phyloP scores from a whole-genome alignment of 2,329 filamentous ascomycete species.

The Diaporthe capsici region DNA sequence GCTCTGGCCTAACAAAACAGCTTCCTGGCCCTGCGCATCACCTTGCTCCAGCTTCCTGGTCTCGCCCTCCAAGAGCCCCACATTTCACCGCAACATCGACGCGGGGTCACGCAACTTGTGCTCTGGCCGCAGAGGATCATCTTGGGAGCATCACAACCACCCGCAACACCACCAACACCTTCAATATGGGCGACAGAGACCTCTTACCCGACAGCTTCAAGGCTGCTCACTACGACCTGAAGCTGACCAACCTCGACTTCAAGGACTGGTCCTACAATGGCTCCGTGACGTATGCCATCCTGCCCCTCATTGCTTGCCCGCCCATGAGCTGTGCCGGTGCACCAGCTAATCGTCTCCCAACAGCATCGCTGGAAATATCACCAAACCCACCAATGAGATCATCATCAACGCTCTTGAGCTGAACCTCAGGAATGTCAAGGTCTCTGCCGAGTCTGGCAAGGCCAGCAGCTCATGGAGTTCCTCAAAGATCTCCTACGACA shows the following conservation, averaged over 20 bases:
- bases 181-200: slow-evolving; percentile 71
- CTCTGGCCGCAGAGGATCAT: slow-evolving; percentile 36
- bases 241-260: slow-evolving; percentile 86
- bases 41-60: slow-evolving; percentile 27
- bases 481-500: slow-evolving; percentile 82
- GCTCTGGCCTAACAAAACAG: neutral
- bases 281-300: slow-evolving; percentile 70
- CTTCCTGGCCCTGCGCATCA: slow-evolving; percentile 1
- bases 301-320: slow-evolving; percentile 1
- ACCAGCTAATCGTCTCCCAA: slow-evolving; percentile 17
- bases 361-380: slow-evolving; percentile 82
- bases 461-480: slow-evolving; percentile 71
- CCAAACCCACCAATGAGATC: slow-evolving; percentile 80
- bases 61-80: slow-evolving; percentile 23
- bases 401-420: slow-evolving; percentile 89
- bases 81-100: slow-evolving; percentile 16
- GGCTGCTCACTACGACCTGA: slow-evolving; percentile 88
- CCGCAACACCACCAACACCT: slow-evolving; percentile 20
- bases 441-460: slow-evolving; percentile 71
- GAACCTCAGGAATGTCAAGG: slow-evolving; percentile 76
- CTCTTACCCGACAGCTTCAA: slow-evolving; percentile 77
- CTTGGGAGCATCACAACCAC: slow-evolving; percentile 47
- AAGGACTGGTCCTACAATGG: slow-evolving; percentile 83
- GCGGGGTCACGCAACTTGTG: slow-evolving; percentile 41
- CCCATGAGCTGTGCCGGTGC: neutral